Base-by-base conservation (phyloP, 78 protist genomes). In the Capsaspora owczarzaki region DNA sequence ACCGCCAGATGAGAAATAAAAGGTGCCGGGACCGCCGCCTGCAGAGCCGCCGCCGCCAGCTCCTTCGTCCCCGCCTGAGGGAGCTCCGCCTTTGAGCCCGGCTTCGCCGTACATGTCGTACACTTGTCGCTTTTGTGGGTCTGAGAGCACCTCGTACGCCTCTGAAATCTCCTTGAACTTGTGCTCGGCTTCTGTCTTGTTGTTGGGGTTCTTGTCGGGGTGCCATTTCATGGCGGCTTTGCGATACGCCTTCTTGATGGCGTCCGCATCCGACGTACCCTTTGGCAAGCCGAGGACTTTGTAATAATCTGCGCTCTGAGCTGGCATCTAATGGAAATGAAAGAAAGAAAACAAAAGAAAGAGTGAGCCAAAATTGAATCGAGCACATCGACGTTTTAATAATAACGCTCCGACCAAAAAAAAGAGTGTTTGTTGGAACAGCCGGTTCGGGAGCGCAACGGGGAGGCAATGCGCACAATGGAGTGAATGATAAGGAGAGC, bases 161-260 rank as follows among this genome's bases (percentile, higher is more conserved):
- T 37, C 82, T 23, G 40, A 8, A 49, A 85, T 68, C n/a, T 66
- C 83, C 47, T 43, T 46, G 82, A 76, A 84, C 31, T n/a, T 43
- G 23, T 12, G 14, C 75, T 41, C 63, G 40, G 74, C 74, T 10
- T 74, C 85, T 16, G 47, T 41, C 72, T 29, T 63, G 72, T 63
- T 35, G 72, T 29, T 63, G 70, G 25, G 66, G 47, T 69, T 37
- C 47, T 69, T 69, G 83, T 85, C 88, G 31, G 88, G 88, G 38
- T 85, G 88, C 47, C 66, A 79, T 40, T 79, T 70, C 40, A 71
- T 1, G 25, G 88, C 82, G 0, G 61, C 61, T 63, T 85, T 81
- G 38, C 83, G 35, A 43, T 78, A 85, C n/a, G 84, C 88, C 76
- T 56, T 43, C 41, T 47, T 44, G 40, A 85, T 40, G 2, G 37